Evolutionary conservation across 345 rosid species (phyloP), one percentile per base, ranked within the genome.

Genomic region (Pugionium dolabratum): DNA sequence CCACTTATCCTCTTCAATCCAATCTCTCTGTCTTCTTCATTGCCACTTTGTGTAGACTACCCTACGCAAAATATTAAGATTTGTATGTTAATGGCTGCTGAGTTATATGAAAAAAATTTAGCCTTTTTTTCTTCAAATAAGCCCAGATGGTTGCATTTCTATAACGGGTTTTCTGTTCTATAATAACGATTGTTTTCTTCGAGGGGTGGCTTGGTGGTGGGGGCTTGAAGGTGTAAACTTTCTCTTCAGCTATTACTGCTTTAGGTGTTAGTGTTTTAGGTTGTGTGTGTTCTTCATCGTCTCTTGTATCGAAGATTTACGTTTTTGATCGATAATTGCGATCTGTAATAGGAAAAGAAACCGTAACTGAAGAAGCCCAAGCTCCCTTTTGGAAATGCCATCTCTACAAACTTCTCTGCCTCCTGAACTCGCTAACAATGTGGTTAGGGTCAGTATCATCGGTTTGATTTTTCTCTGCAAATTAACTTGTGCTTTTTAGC

Each of bases 381-480:
- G 4, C 7, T 55, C 51, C 36, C 62, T 26, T 59, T 49, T 43
- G 63, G 57, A 70, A 56, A 91, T 91, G 95, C 91, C 91, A 64
- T 85, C 99, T 62, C 70, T 94, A 36, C 97, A 94, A 75, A 81
- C 84, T 48, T 86, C 89, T 6, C 71, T 95, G 78, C 96, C 97
- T 41, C 99, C 96, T 51, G 99, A 91, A 64, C 86, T 95, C 30
- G 99, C 99, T 70, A 79, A 94, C 85, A 91, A 79, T 58, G 95
- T 64, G 4, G 79, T 89, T 62, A 84, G 96, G 81, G 99, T 94
- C 70, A 74, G 88, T 79, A 11, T 68, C 74, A 28, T 63, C 62
- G 4, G 9, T 58, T 50, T 25, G 31, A 6, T 66, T 54, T n/a
- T 40, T 37, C 1, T 51, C n/a, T 66, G 5, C 42, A 9, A 0